Percentiles rank a stretch among this genome's conserved stretches.
phyloP scores from a whole-genome alignment of 495 filamentous ascomycete genomes.

The Penicillium egyptiacum region DNA sequence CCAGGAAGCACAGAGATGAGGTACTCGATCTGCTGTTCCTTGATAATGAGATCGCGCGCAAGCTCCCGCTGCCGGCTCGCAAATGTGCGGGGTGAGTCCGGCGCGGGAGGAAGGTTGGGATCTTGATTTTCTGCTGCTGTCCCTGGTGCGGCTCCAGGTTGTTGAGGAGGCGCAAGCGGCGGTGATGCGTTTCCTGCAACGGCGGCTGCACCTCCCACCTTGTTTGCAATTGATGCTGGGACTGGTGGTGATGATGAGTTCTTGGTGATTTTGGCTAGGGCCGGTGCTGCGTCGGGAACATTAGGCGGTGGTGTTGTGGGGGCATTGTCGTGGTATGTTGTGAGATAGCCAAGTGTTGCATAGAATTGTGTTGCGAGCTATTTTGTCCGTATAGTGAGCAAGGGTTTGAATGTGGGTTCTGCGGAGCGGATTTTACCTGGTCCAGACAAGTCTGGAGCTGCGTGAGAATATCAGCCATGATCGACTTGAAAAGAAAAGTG shows the following conservation, averaged over 20 bases:
- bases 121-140: slow-evolving; percentile 24
- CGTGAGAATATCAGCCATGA: slow-evolving; percentile 87
- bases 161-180: slow-evolving; percentile 24
- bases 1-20: slow-evolving; percentile 84
- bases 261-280: slow-evolving; percentile 44
- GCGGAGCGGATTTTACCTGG: slow-evolving; percentile 54
- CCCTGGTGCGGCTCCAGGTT: slow-evolving; percentile 20
- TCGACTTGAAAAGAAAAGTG: slow-evolving; percentile 13
- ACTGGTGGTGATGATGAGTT: slow-evolving; percentile 42
- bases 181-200: slow-evolving; percentile 32
- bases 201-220: slow-evolving; percentile 20
- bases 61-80: slow-evolving; percentile 72
- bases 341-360: slow-evolving; percentile 78
- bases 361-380: slow-evolving; percentile 91
- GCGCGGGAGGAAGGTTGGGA: slow-evolving; percentile 39
- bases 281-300: slow-evolving; percentile 52
- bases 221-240: slow-evolving; percentile 38
- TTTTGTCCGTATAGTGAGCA: slow-evolving; percentile 13
- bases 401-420: not conserved
- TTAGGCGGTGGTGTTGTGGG: slow-evolving; percentile 60
- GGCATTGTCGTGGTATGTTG: slow-evolving; percentile 74
- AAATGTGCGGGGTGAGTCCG: slow-evolving; percentile 67
- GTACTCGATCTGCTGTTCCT: slow-evolving; percentile 92
- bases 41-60: slow-evolving; percentile 80
- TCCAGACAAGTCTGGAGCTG: slow-evolving; percentile 95